phyloP scores from a whole-genome alignment of 768 basidiomycete genomes.

The Gelatoporia subvermispora region DNA sequence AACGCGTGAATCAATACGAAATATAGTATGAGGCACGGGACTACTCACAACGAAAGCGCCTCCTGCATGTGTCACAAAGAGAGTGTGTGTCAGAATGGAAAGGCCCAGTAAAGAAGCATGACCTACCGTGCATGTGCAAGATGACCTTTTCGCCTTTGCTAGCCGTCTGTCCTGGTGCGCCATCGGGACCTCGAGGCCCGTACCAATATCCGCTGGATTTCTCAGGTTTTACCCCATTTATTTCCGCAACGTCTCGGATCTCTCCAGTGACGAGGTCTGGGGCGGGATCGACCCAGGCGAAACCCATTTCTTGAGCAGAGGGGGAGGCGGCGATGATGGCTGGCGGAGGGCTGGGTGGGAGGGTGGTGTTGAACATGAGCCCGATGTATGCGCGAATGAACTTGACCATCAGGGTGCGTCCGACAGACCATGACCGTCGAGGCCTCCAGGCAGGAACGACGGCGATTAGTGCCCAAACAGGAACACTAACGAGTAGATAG shows the following conservation, averaged over 20 bases:
- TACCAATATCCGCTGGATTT: slow-evolving; percentile 35
- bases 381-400: neutral
- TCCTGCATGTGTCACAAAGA: no score
- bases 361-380: neutral
- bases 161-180: slow-evolving; percentile 18
- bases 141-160: slow-evolving; percentile 29
- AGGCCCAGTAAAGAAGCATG: neutral
- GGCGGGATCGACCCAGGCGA: slow-evolving; percentile 31
- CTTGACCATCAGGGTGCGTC: slow-evolving; percentile 3
- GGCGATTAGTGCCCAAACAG: slow-evolving; percentile 1
- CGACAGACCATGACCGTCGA: slow-evolving; percentile 6
- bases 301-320: neutral
- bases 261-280: slow-evolving; percentile 30
- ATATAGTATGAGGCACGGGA: no score
- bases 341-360: neutral
- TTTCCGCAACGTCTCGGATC: slow-evolving; percentile 23
- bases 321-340: neutral
- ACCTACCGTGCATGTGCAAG: slow-evolving; percentile 26
- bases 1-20: no score
- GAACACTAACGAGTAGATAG: neutral
- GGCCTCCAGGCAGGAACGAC: slow-evolving; percentile 4
- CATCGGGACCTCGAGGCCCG: slow-evolving; percentile 13
- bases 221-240: slow-evolving; percentile 22
- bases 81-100: no score
- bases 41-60: no score